These are phyloP conservation scores for Linnemannia schmuckeri DNA, from an alignment of 192 early-diverging fungal genomes.

Conservation along the genomic window DNA sequence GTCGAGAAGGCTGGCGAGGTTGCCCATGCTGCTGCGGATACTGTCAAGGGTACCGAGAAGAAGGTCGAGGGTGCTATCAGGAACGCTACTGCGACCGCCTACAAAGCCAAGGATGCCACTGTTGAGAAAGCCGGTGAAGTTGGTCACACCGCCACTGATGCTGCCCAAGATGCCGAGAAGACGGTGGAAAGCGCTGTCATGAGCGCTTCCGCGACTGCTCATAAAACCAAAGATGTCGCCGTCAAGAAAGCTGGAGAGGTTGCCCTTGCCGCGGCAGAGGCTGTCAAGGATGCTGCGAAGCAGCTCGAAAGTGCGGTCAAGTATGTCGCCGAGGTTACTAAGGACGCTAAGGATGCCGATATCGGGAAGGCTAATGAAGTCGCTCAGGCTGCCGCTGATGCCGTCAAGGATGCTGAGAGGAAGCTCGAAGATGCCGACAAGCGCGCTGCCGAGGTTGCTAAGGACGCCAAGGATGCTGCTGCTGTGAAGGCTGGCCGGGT, in stretches of 20 bases:
- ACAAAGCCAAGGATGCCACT: neutral
- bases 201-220: neutral
- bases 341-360: neutral
- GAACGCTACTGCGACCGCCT: neutral
- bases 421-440: neutral
- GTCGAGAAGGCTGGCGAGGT: neutral
- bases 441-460: neutral
- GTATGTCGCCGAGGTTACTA: neutral
- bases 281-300: neutral
- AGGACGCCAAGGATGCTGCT: neutral
- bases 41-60: neutral
- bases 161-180: neutral
- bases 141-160: neutral
- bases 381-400: neutral
- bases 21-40: neutral
- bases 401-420: neutral
- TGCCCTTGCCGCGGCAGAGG: neutral
- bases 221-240: neutral
- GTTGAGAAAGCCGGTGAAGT: neutral
- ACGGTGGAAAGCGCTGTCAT: neutral
- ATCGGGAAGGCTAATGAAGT: neutral
- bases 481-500: constrained; percentile 1
- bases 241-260: neutral
- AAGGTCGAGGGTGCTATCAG: neutral
- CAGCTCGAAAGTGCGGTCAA: neutral